Evolutionary conservation across 495 filamentous ascomycete species (phyloP), one percentile per base, ranked within the genome.

Genomic region (Podospora pseudocomata): DNA sequence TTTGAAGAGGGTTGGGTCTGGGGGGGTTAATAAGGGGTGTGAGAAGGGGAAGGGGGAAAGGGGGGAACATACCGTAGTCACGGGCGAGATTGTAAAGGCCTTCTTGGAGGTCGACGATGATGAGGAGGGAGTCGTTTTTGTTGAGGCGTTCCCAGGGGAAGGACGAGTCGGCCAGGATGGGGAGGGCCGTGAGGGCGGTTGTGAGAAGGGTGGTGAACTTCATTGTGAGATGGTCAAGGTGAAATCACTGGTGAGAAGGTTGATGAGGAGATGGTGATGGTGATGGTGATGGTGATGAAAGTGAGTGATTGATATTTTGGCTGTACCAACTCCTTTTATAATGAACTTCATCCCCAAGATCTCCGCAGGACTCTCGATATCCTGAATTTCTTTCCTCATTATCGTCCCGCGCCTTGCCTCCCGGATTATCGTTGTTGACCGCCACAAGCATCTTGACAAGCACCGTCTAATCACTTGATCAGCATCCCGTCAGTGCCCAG

Each of bases 71-170:
- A 32, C 30, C 61, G 71, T 68, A 90, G 80, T 93, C 91, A 27
- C 89, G 86, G 49, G 87, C 87, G 15, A 91, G 71, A 63, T 82
- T 78, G 74, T 86, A 86, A 23, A 93, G 87, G 44, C 91, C 91
- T 67, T 90, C 84, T 75, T 92, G 90, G 69, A 90, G 83, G 75
- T 93, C 91, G 65, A 92, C 83, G 67, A 92, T 82, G 34, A 93
- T 78, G 28, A 93, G 85, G 53, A 85, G 75, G 75, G 75, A 68
- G 54, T 77, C 61, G 67, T 75, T 65, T 62, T 73, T 73, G 7
- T 74, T 59, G 53, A 77, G 68, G 30, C 72, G 67, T 54, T 75
- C 72, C 60, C 59, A 75, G 15, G 69, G 39, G 56, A 64, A 73
- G 39, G 39, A 11, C 58, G 34, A 67, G 67, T 71, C 67, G 18